Evolutionary conservation across 2,329 filamentous ascomycete genomes (phyloP).

Genomic region (Pochonia chlamydosporia): DNA sequence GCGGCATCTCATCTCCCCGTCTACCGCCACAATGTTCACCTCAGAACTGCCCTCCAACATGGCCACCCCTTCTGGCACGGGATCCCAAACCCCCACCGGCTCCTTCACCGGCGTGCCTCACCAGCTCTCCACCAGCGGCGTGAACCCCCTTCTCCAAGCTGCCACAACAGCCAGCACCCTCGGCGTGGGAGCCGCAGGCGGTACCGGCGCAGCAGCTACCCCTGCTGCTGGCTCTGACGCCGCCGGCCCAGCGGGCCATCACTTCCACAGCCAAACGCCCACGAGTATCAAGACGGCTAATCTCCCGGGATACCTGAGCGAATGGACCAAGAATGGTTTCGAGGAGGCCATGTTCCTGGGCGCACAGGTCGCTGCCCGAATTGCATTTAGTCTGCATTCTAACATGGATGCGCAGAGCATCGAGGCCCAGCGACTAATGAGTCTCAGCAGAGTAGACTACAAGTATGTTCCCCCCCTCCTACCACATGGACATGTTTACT

Average conservation of each 20-base stretch:
- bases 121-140: conserved; percentile 53
- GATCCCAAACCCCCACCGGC: conserved; percentile 79
- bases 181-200: conserved; percentile 36
- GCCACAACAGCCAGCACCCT: conserved; percentile 70
- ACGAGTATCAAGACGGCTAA: conserved; percentile 75
- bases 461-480: conserved; percentile 41
- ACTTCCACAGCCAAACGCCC: conserved; percentile 66
- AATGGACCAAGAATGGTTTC: conserved; percentile 76
- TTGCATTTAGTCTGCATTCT: conserved; percentile 51
- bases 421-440: conserved; percentile 51
- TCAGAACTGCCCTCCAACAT: conserved; percentile 93
- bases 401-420: conserved; percentile 47
- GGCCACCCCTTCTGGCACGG: conserved; percentile 84
- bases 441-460: conserved; percentile 52
- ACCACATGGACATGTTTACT: conserved; percentile 3
- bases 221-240: conserved; percentile 35
- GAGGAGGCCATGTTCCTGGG: conserved; percentile 86
- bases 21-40: conserved; percentile 92
- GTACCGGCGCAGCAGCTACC: conserved; percentile 28
- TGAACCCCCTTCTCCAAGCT: conserved; percentile 87
- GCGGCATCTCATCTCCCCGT: conserved; percentile 86
- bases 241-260: conserved; percentile 33
- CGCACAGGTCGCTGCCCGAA: conserved; percentile 71
- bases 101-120: conserved; percentile 49
- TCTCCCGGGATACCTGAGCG: conserved; percentile 78